phyloP scores from a whole-genome alignment of 2,329 filamentous ascomycete genomes.

The Harringtonia lauricola region DNA sequence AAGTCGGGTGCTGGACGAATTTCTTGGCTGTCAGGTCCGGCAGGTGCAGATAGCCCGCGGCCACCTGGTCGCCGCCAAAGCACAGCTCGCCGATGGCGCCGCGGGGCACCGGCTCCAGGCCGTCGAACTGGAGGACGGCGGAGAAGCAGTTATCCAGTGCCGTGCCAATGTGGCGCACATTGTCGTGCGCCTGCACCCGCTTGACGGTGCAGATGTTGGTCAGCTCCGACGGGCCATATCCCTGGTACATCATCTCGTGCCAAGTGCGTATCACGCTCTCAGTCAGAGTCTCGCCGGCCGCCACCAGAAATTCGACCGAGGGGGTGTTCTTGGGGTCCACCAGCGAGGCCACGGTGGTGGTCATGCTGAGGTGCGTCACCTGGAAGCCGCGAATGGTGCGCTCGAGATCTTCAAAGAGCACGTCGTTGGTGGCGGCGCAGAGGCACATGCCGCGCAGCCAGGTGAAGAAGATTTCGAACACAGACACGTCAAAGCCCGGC shows the following conservation, averaged over 20 bases:
- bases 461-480: slow-evolving; percentile 83
- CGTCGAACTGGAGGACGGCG: slow-evolving; percentile 43
- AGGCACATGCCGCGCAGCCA: slow-evolving; percentile 71
- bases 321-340: slow-evolving; percentile 59
- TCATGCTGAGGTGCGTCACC: slow-evolving; percentile 75
- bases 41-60: slow-evolving; percentile 60
- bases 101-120: slow-evolving; percentile 45
- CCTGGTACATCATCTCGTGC: slow-evolving; percentile 62
- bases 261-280: slow-evolving; percentile 59
- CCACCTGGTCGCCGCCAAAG: slow-evolving; percentile 77
- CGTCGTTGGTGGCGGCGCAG: slow-evolving; percentile 64
- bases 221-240: slow-evolving; percentile 76
- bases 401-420: slow-evolving; percentile 63
- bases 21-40: slow-evolving; percentile 50
- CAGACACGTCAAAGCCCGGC: slow-evolving; percentile 76
- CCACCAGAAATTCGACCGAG: slow-evolving; percentile 62
- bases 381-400: slow-evolving; percentile 47
- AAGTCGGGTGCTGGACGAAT: slow-evolving; percentile 56
- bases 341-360: slow-evolving; percentile 74
- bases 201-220: slow-evolving; percentile 81
- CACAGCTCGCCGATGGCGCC: slow-evolving; percentile 75
- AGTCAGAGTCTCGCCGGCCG: slow-evolving; percentile 71
- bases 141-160: slow-evolving; percentile 67
- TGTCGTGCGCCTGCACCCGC: slow-evolving; percentile 43
- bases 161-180: slow-evolving; percentile 65